Percentiles rank a stretch among this genome's conserved stretches.
Conservation (phyloP, 2,329 filamentous ascomycete genomes). For the Ilyonectria robusta region DNA sequence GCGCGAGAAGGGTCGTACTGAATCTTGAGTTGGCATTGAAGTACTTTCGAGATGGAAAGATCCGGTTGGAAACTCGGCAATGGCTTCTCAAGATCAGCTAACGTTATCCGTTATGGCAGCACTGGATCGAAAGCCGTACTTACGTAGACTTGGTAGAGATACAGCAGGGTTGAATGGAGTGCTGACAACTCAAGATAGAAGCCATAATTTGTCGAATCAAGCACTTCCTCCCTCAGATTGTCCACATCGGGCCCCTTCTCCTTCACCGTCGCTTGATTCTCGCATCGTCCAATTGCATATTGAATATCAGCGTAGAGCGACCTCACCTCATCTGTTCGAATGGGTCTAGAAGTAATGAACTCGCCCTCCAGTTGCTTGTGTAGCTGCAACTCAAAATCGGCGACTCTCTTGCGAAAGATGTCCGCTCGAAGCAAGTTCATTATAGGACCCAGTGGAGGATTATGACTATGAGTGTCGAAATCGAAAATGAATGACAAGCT, state of each 20-base stretch:
- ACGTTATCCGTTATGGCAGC: neutral
- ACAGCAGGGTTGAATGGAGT: slow-evolving; percentile 30
- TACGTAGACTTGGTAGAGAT: slow-evolving; percentile 32
- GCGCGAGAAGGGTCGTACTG: slow-evolving; percentile 25
- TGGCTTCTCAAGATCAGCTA: slow-evolving; percentile 16
- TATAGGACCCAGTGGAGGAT: slow-evolving; percentile 4
- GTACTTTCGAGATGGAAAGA: slow-evolving; percentile 21
- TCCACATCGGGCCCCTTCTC: neutral
- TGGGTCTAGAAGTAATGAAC: slow-evolving; percentile 18
- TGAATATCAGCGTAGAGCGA: slow-evolving; percentile 27
- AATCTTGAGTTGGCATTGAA: slow-evolving; percentile 28
- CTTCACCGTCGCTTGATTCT: neutral
- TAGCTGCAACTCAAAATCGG: slow-evolving; percentile 24
- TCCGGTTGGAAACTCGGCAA: slow-evolving; percentile 24
- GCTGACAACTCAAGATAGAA: slow-evolving; percentile 30
- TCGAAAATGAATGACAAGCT: slow-evolving; percentile 30
- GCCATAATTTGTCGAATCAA: slow-evolving; percentile 21
- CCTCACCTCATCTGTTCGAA: slow-evolving; percentile 26
- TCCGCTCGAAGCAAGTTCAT: slow-evolving; percentile 30
- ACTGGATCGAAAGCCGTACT: neutral
- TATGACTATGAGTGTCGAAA: neutral
- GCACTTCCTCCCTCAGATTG: slow-evolving; percentile 9
- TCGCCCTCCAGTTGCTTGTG: slow-evolving; percentile 21
- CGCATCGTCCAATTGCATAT: slow-evolving; percentile 29
- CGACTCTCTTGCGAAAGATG: slow-evolving; percentile 29